Percentiles rank a stretch among this genome's conserved stretches.
Conservation (phyloP, 495 filamentous ascomycete genomes). For the Talaromyces liani region DNA sequence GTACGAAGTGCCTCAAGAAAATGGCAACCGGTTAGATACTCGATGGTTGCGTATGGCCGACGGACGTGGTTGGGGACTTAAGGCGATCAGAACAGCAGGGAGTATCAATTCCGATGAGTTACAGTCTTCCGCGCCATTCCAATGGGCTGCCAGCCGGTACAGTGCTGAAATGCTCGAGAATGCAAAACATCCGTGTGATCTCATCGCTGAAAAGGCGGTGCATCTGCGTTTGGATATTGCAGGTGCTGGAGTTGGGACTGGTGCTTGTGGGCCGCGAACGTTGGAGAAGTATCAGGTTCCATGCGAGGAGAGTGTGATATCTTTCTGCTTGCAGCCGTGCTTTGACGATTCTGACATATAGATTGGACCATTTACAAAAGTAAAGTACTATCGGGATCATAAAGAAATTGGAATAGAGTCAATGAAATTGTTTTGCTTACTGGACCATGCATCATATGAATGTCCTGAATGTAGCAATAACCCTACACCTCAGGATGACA, state of each 20-base stretch:
- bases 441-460: too few relatives aligned
- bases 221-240: constrained; percentile 51
- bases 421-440: too few relatives aligned
- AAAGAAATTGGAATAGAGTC: too few relatives aligned
- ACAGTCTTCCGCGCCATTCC: constrained; percentile 6
- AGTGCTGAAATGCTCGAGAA: constrained; percentile 45
- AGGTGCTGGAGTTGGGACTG: constrained; percentile 52
- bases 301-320: constrained; percentile 6
- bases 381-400: too few relatives aligned
- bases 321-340: background rate
- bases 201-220: constrained; percentile 46
- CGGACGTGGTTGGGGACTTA: constrained; percentile 24
- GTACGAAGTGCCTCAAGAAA: constrained; percentile 60
- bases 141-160: constrained; percentile 51
- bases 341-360: background rate
- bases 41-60: constrained; percentile 46
- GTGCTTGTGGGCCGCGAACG: constrained; percentile 51
- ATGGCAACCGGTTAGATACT: constrained; percentile 52
- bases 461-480: too few relatives aligned
- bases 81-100: constrained; percentile 17
- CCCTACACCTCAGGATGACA: too few relatives aligned
- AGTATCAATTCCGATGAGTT: background rate
- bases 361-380: background rate
- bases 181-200: constrained; percentile 52
- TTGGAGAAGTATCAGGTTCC: constrained; percentile 42